Base-by-base conservation (phyloP, 176 grass and related monocot genomes). In the Triticum monococcum region DNA sequence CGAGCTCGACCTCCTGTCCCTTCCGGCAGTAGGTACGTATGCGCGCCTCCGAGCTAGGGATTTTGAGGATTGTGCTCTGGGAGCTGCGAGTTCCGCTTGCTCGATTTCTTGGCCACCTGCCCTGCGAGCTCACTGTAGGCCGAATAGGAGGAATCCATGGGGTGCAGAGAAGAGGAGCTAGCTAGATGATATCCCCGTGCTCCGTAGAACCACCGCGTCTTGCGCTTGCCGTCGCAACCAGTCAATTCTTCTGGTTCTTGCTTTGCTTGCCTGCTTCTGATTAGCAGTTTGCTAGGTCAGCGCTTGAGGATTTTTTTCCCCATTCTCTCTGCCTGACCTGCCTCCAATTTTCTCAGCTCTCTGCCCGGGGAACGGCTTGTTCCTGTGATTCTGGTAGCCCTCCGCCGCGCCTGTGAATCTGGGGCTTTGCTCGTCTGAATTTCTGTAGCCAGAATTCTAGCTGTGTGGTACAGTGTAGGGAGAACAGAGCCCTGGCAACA, bases 21-120 rank as follows among this genome's bases (percentile, higher is more conserved):
- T 52, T 17, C 9, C 57, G 2, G 48, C 31, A 22, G 13, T 30
- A 78, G 87, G 82, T 85, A 85, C 25, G 76, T 79, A 54, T 5
- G 14, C 48, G 12, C 3, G 12, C 32, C 13, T 86, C 12, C 3
- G 36, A 24, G 48, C 62, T 3, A 1, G 40, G 16, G 14, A 26
- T 14, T 22, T 81, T 20, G 0, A 28, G 62, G 23, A 25, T 78
- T 86, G 1, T 30, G 12, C 5, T 16, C 0, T 13, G 3, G 17
- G 31, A 54, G 72, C 24, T 41, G 41, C 40, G 12, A 86, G 78
- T 86, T 82, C 11, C 50, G 10, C 6, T 18, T 16, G 1, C 24
- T 4, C 59, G 8, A 25, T 26, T 41, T 52, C 13, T 68, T 48
- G 40, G 37, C 52, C 4, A 23, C 11, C 52, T 18, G 30, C 10